Evolutionary conservation across 177 flowering plant species (phyloP), one percentile per base, ranked within the genome.

Genomic region (Vitis hybrid): DNA sequence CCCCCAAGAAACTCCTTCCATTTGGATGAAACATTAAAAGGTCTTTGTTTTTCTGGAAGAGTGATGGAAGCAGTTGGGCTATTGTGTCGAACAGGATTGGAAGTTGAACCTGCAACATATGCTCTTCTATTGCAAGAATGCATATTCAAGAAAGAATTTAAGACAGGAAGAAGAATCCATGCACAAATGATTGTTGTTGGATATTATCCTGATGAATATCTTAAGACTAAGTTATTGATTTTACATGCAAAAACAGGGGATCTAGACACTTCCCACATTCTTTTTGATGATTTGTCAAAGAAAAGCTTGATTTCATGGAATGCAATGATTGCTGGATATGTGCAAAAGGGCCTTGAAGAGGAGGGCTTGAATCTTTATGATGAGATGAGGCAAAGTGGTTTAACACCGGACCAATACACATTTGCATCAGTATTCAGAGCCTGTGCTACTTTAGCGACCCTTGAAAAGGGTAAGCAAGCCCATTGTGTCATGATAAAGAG

Each of bases 341-440:
- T 92, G 49, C 89, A 88, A 68, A 93, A 79, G 65, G 89, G 94
- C 32, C 62, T 80, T 58, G 84, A 81, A 50, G 88, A 83, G 71
- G 67, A 75, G 68, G 94, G 86, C 9, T 75, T 93, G 75, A 55
- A 60, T 66, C 74, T 87, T 18, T 91, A 85, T 75, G 64, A 76
- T 50, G 50, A 69, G 66, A 85, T 92, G 96, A 87, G 93, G 72
- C 66, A 54, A 49, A 64, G 51, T 69, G 93, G 91, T 67, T 51
- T 78, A 66, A 64, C 14, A 14, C 95, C 96, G 2, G 97, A 90
- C 34, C 98, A 91, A 51, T 93, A 83, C 75, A 93, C 93, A 1
- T 93, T 90, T 81, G 87, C 93, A 0, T 87, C 94, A 0, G 88
- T 92, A 6, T 89, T 90, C 65, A 81, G 85, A 69, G 97, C 96